phyloP scores from a whole-genome alignment of 108 stramenopile genomes.

The Conticribra guillardii region DNA sequence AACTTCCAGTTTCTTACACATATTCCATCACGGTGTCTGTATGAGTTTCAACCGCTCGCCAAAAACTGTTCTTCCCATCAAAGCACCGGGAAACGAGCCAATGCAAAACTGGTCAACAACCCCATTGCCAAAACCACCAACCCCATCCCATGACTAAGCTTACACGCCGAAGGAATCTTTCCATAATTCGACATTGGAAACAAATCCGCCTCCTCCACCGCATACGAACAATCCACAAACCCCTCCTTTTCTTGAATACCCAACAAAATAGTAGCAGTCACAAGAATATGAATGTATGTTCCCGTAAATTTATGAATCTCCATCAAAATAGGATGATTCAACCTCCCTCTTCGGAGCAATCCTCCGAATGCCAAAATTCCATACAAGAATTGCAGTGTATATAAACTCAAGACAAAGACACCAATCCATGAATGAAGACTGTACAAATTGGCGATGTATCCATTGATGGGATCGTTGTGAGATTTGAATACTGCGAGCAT shows the following conservation, averaged over 20 bases:
- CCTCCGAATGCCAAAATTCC: constrained; percentile 54
- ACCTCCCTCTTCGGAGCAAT: constrained; percentile 20
- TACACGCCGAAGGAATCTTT: constrained; percentile 63
- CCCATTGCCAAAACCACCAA: constrained; percentile 51
- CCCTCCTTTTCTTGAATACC: constrained; percentile 85
- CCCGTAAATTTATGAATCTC: constrained; percentile 59
- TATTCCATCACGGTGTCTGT: too few species aligned
- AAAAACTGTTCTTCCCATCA: too few species aligned
- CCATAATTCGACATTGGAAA: constrained; percentile 48
- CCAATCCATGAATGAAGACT: constrained; percentile 84
- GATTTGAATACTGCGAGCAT: constrained; percentile 73
- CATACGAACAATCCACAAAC: constrained; percentile 67
- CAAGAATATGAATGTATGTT: constrained; percentile 53
- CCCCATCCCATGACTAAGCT: constrained; percentile 59
- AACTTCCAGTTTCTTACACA: too few species aligned
- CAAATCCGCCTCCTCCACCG: constrained; percentile 52
- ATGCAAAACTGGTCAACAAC: constrained; percentile 45
- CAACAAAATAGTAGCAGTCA: constrained; percentile 61
- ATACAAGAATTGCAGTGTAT: constrained; percentile 53
- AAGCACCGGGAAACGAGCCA: constrained; percentile 32
- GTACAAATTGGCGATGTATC: constrained; percentile 81
- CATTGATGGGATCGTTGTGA: constrained; percentile 67
- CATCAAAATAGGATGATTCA: constrained; percentile 46
- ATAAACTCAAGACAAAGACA: constrained; percentile 54
- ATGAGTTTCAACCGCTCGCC: too few species aligned